Evolutionary conservation across 129 eudicot species (phyloP).

Genomic region (Heracleum sosnowskyi): DNA sequence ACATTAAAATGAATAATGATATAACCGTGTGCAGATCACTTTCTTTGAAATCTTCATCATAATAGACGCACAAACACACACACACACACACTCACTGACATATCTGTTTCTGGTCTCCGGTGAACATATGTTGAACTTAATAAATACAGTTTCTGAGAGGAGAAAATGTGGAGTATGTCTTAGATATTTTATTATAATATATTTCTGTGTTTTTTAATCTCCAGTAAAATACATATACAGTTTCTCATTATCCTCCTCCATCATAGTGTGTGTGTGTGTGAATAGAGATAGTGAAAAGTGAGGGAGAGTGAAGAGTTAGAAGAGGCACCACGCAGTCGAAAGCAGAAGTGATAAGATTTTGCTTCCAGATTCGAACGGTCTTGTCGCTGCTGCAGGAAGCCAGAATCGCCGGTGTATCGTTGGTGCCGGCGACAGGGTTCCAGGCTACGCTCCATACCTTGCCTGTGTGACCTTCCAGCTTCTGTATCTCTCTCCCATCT

Average conservation of each 20-base stretch:
- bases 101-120: background rate
- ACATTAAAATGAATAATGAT: too few relatives aligned
- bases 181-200: too few relatives aligned
- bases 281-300: too few relatives aligned
- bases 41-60: background rate
- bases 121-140: background rate
- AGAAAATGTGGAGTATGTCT: too few relatives aligned
- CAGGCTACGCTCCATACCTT: constrained; percentile 92
- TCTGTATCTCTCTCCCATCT: constrained; percentile 28
- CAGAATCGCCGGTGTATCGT: constrained; percentile 57
- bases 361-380: constrained; percentile 83
- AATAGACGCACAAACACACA: background rate
- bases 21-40: background rate
- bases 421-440: constrained; percentile 64
- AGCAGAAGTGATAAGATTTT: constrained; percentile 29
- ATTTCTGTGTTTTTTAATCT: too few relatives aligned
- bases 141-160: too few relatives aligned
- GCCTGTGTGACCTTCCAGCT: constrained; percentile 78
- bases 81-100: too few relatives aligned
- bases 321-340: constrained; percentile 47
- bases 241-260: too few relatives aligned
- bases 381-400: constrained; percentile 94
- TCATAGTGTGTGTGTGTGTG: background rate
- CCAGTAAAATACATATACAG: too few relatives aligned
- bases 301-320: background rate